Conservation (phyloP, 257 asterid species). For the Solanum boliviense region DNA sequence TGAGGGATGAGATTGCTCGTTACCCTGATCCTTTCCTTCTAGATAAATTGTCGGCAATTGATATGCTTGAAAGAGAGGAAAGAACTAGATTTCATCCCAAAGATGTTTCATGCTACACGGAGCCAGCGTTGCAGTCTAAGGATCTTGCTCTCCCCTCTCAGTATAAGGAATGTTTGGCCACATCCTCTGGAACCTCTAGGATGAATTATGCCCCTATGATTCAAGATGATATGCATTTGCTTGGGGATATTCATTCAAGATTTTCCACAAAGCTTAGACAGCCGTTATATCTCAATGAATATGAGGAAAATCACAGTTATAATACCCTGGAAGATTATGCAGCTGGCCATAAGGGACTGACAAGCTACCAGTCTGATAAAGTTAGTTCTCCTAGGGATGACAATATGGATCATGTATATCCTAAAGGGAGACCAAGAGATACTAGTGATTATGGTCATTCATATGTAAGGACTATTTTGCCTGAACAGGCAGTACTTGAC, state of each 20-base stretch:
- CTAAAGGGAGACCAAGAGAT: not conserved
- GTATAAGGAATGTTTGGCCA: not conserved
- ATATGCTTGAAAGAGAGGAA: slow-evolving; percentile 7
- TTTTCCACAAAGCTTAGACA: not conserved
- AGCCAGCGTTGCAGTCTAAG: slow-evolving; percentile 1
- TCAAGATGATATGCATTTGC: slow-evolving; percentile 2
- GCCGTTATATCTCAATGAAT: not conserved
- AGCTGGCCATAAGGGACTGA: not conserved
- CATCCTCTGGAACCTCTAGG: slow-evolving; percentile 7
- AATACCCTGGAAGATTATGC: not conserved
- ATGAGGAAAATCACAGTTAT: slow-evolving; percentile 1
- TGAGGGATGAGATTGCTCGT: not conserved
- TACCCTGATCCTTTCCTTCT: slow-evolving; percentile 12
- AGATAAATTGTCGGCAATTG: slow-evolving; percentile 4
- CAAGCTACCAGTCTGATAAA: not conserved
- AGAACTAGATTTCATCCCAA: not conserved
- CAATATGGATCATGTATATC: slow-evolving; percentile 1
- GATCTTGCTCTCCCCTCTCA: not conserved
- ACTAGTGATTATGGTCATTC: not conserved
- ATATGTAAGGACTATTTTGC: not conserved
- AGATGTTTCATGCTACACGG: not conserved
- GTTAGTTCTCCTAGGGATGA: not conserved
- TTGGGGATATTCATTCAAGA: not conserved
- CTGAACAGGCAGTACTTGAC: not conserved
- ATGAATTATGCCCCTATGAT: not conserved